Evolutionary conservation across 352 stramenopile genomes (phyloP), one percentile per base, ranked within the genome.

Genomic region (Phytopythium chamaehyphon): DNA sequence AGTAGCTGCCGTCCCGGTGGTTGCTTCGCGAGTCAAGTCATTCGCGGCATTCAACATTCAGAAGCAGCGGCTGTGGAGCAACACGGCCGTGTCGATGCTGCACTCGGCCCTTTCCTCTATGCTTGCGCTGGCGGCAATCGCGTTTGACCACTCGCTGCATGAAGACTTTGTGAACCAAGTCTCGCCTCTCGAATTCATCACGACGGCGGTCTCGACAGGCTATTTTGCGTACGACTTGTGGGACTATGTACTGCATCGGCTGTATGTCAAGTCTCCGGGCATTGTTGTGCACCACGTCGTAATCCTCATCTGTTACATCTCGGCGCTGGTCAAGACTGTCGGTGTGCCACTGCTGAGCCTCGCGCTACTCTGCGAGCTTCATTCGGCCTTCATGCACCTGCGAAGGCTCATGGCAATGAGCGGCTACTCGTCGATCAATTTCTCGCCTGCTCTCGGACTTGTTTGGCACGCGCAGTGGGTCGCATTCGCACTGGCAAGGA

Each of bases 181-280:
- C 24, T 67, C 68, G 14, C 64, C 46, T 6, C 49, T 52, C 24
- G 68, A 75, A 31, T 75, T 75, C 54, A 47, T 86, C n/a, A 74
- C 81, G 15, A 89, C 73, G 0, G 71, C 72, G 18, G 55, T 89
- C 36, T 91, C 81, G 22, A 87, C 76, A 22, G 55, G 81, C 15
- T 91, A 91, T 56, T 91, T 91, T 59, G 76, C 73, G n/a, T 89
- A 91, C 49, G 81, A 91, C 45, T 71, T 89, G 46, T 86, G 76
- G 73, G 81, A 91, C 57, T 91, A 80, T 37, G 57, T 88, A 61
- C 64, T 89, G 23, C 75, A 91, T 38, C 62, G 74, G 0, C 57
- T 91, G 35, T 88, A 91, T 55, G 65, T 85, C 61, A 89, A 89
- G 56, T 65, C 77, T 0, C 76, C 77, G 9, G 72, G 71, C 23